Evolutionary conservation across 352 stramenopile genomes (phyloP), one percentile per base, ranked within the genome.

Genomic region (Pythium myriotylum): DNA sequence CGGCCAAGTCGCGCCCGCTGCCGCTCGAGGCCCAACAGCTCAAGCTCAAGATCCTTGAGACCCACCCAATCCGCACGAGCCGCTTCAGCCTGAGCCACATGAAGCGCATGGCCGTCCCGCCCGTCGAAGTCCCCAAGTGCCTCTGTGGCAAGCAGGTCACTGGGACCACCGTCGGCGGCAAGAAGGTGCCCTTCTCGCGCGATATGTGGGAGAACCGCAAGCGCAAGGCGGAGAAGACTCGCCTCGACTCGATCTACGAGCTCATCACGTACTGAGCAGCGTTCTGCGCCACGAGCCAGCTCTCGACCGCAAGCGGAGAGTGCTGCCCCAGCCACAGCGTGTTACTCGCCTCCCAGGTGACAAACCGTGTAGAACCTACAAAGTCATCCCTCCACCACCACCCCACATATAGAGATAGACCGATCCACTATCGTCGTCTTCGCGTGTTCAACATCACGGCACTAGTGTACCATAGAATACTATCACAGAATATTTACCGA

Each of bases 181-280:
- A 82, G 58, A 83, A 79, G 40, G 76, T 89, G 61, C 77, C 80
- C 16, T 84, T 83, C 66, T 86, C 77, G 23, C 74, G 76, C 27
- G 58, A 79, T 59, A 89, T 89, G 79, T 89, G 77, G 77, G 73
- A 87, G 65, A 87, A 82, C 42, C 65, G 74, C 48, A 89, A 89
- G 71, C 63, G 63, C 52, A 65, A 66, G 56, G 63, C 57, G 32
- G 50, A 71, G 23, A 65, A 66, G 56, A 71, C 53, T 17, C 63
- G 63, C 22, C 63, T 71, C 56, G 63, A 71, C 52, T 57, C 63
- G 35, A 61, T 71, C 63, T 66, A 59, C 52, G 63, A 71, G 56
- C 37, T 62, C 40, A 63, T 71, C 51, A 63, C 52, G 16, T 71
- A 66, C 57, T 64, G 42, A 54, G 40, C n/a, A 10, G 17, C 37